Percentiles rank a stretch among this genome's conserved stretches.
phyloP scores from a whole-genome alignment of 2,329 filamentous ascomycete species.

The Aspergillus uvarum region DNA sequence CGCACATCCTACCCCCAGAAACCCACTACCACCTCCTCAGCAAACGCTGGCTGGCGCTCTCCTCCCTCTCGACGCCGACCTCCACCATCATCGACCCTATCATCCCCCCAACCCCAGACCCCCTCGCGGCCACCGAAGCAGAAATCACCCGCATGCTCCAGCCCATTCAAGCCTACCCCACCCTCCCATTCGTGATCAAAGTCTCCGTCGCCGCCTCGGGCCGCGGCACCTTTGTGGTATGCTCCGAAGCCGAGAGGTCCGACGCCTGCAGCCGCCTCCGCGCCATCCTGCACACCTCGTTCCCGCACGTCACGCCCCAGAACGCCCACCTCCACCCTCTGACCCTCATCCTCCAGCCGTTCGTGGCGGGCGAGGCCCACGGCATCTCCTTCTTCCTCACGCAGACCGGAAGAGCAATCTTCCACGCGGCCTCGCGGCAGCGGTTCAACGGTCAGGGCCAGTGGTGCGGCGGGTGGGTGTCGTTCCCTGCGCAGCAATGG shows the following conservation, averaged over 20 bases:
- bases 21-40: slow-evolving; percentile 4
- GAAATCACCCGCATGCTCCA: background rate
- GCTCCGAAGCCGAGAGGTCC: background rate
- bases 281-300: background rate
- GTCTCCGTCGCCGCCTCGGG: slow-evolving; percentile 4
- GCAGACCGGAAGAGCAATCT: background rate
- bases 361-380: background rate
- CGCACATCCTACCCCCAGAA: background rate
- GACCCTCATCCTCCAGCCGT: slow-evolving; percentile 4
- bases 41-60: background rate
- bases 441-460: background rate
- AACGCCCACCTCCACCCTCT: slow-evolving; percentile 2
- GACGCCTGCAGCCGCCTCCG: background rate
- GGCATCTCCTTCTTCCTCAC: slow-evolving; percentile 7
- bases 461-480: slow-evolving; percentile 4
- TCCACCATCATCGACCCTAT: background rate
- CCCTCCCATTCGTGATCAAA: slow-evolving; percentile 5
- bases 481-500: background rate
- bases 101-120: background rate
- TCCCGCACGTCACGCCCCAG: background rate
- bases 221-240: background rate
- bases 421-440: background rate
- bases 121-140: background rate
- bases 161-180: background rate
- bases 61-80: background rate